A percentile compares a stretch with the other conserved stretches of the same genome.
Evolutionary conservation across 495 filamentous ascomycete genomes (phyloP).

Genomic region (Talaromyces wortmannii): DNA sequence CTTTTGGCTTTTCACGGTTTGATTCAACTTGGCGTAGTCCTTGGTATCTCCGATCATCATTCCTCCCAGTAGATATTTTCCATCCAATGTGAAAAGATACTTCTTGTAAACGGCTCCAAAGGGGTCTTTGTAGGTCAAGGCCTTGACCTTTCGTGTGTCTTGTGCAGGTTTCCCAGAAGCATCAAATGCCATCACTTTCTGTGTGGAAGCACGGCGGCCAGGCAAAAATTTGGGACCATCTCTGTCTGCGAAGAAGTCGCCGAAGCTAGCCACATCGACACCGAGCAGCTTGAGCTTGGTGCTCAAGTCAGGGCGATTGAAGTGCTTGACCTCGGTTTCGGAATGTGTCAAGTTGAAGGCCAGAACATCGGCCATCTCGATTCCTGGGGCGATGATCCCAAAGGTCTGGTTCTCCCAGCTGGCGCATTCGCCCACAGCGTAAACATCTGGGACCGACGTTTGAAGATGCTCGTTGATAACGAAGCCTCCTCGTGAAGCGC

Average conservation of each 20-base stretch:
- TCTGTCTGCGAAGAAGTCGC: conserved; percentile 92
- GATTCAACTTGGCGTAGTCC: conserved; percentile 90
- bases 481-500: conserved; percentile 70
- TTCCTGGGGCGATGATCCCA: conserved; percentile 86
- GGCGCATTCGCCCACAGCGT: conserved; percentile 92
- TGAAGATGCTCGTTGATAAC: conserved; percentile 62
- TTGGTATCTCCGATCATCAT: conserved; percentile 98
- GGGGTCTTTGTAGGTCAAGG: conserved; percentile 87
- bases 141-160: conserved; percentile 56
- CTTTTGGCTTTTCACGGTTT: conserved; percentile 89
- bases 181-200: conserved; percentile 1
- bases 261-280: conserved; percentile 92
- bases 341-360: conserved; percentile 92
- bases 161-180: conserved; percentile 22
- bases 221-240: conserved; percentile 77
- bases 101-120: conserved; percentile 96
- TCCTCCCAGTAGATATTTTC: conserved; percentile 86
- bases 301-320: conserved; percentile 84
- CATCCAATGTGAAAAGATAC: conserved; percentile 87
- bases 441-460: conserved; percentile 70
- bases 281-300: conserved; percentile 92
- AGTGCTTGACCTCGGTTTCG: conserved; percentile 61
- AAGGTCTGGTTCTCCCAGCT: conserved; percentile 93
- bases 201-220: conserved; percentile 29
- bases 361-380: conserved; percentile 95